phyloP scores from a whole-genome alignment of 2,329 filamentous ascomycete genomes.

The Aureobasidium sp. region DNA sequence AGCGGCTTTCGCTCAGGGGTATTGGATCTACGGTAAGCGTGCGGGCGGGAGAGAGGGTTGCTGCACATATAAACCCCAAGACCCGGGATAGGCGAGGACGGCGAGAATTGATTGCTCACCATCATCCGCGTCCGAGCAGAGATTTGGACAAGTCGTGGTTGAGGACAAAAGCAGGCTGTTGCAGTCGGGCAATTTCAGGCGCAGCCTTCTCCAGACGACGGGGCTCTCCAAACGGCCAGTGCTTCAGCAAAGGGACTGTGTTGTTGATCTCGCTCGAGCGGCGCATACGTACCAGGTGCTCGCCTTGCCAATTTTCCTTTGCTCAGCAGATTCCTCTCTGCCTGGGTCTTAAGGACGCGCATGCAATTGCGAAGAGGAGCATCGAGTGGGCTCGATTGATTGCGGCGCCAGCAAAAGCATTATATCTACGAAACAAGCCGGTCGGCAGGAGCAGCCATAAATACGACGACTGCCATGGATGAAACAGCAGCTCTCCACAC shows the following conservation, averaged over 20 bases:
- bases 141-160: neutral
- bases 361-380: neutral
- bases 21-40: neutral
- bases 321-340: neutral
- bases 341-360: neutral
- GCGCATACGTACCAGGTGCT: slow-evolving; percentile 10
- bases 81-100: neutral
- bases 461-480: slow-evolving; percentile 18
- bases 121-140: neutral
- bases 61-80: neutral
- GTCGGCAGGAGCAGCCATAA: neutral
- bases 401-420: neutral
- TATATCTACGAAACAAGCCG: slow-evolving; percentile 1
- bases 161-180: neutral
- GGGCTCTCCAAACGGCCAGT: slow-evolving; percentile 7
- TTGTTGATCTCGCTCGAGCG: slow-evolving; percentile 1
- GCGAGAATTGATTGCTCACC: neutral
- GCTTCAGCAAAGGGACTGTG: slow-evolving; percentile 9
- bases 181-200: neutral
- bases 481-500: slow-evolving; percentile 28
- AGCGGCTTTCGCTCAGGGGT: slow-evolving; percentile 8
- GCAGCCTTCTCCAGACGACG: neutral
- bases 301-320: slow-evolving; percentile 6
- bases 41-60: neutral
- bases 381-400: neutral